These are phyloP conservation scores for Astrothelium subdiscretum DNA, from an alignment of 495 filamentous ascomycete genomes.

Conservation along the genomic window DNA sequence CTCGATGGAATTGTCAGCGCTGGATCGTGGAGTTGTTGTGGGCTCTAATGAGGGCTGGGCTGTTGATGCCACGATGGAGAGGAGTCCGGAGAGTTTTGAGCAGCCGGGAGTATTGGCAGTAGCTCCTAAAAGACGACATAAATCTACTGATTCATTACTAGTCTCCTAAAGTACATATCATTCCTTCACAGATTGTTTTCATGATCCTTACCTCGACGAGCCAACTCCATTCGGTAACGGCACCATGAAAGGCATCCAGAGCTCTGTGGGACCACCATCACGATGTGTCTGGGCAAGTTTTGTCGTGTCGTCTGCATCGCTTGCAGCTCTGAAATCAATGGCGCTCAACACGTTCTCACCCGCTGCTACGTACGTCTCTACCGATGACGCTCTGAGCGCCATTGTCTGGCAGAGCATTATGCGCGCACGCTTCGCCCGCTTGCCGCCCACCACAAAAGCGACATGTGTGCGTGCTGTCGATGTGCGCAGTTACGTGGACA, in stretches of 20 bases:
- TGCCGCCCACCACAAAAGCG: conserved; percentile 20
- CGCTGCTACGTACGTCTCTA: conserved; percentile 23
- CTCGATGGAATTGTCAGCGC: background rate
- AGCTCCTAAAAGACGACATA: too few relatives aligned
- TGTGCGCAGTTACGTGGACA: conserved; percentile 33
- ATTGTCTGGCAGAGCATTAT: conserved; percentile 41
- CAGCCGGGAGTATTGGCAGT: too few relatives aligned
- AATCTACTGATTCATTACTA: too few relatives aligned
- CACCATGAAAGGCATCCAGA: background rate
- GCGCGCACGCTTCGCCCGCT: conserved; percentile 33
- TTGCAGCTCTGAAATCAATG: conserved; percentile 33
- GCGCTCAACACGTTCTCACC: conserved; percentile 25
- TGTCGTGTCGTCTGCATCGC: conserved; percentile 22
- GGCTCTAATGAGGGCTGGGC: too few relatives aligned
- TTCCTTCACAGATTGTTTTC: too few relatives aligned
- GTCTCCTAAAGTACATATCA: too few relatives aligned
- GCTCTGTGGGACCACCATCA: conserved; percentile 5
- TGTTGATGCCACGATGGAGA: too few relatives aligned
- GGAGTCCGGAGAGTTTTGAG: too few relatives aligned
- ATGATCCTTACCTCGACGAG: background rate
- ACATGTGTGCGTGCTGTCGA: conserved; percentile 42
- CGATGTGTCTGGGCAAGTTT: conserved; percentile 35
- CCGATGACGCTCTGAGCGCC: conserved; percentile 42
- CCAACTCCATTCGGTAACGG: background rate
- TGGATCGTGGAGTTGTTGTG: too few relatives aligned